These are phyloP conservation scores for Zygnema cylindricum DNA, from an alignment of 139 green algal genomes.

Conservation along the genomic window DNA sequence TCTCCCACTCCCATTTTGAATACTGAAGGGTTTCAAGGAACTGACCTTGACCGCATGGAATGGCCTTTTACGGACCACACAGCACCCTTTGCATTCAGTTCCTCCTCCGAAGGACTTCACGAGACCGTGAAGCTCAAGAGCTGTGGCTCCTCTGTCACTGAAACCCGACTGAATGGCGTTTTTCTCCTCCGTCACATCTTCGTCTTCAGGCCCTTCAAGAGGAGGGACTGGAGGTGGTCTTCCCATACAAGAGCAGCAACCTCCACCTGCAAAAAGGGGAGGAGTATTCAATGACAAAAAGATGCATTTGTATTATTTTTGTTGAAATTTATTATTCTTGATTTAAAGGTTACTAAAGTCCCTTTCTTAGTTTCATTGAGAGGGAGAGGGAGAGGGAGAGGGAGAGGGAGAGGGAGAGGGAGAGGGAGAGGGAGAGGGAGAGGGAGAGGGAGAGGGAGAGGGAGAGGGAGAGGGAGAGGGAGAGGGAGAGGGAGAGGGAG, in stretches of 20 bases:
- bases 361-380: too few species aligned
- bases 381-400: too few species aligned
- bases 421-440: not conserved
- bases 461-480: not conserved
- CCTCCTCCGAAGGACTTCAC: constrained; percentile 42
- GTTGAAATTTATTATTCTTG: not conserved
- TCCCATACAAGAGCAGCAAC: constrained; percentile 21
- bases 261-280: not conserved
- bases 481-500: not conserved
- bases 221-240: constrained; percentile 11
- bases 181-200: constrained; percentile 40
- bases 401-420: not conserved
- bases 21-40: not conserved
- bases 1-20: too few species aligned
- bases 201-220: constrained; percentile 17
- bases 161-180: constrained; percentile 19
- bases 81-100: constrained; percentile 35
- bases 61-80: not conserved
- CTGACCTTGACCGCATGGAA: constrained; percentile 62
- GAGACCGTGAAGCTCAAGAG: constrained; percentile 49
- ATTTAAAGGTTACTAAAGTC: not conserved
- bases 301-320: not conserved
- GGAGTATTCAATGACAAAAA: not conserved
- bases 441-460: not conserved
- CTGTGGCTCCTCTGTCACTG: not conserved